These are phyloP conservation scores for Somion occarium DNA, from an alignment of 1,284 basidiomycete genomes.

Conservation along the genomic window DNA sequence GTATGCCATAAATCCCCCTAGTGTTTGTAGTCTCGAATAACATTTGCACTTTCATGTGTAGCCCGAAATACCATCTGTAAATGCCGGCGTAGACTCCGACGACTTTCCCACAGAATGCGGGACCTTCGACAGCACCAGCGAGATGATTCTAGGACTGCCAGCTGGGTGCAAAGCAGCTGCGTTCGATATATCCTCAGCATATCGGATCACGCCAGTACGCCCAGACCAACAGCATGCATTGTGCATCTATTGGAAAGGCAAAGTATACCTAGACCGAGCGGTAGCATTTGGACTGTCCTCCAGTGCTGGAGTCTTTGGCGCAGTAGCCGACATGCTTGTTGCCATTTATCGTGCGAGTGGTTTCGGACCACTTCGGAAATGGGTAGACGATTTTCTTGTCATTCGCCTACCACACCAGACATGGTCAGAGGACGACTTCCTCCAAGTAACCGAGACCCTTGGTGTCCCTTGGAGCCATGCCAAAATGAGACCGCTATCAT, in stretches of 20 bases:
- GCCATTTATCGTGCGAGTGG: constrained; percentile 26
- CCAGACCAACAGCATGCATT: constrained; percentile 28
- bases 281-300: constrained; percentile 30
- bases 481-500: constrained; percentile 23
- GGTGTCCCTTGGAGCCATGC: constrained; percentile 31
- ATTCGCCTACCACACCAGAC: constrained; percentile 21
- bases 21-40: constrained; percentile 28
- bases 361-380: constrained; percentile 27
- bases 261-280: constrained; percentile 28
- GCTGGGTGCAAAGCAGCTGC: constrained; percentile 28
- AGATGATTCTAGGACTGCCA: constrained; percentile 23
- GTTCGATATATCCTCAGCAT: constrained; percentile 34
- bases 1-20: constrained; percentile 28
- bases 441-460: constrained; percentile 19
- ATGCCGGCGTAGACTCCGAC: no score
- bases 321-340: constrained; percentile 31
- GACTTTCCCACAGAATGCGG: constrained; percentile 33
- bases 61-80: constrained; percentile 19
- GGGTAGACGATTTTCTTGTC: constrained; percentile 39
- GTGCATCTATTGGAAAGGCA: constrained; percentile 26
- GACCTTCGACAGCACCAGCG: no score
- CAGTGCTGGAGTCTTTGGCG: constrained; percentile 33
- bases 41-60: constrained; percentile 32
- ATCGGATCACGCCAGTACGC: constrained; percentile 29
- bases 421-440: no score